These are phyloP conservation scores for Cyclotella sp. DNA, from an alignment of 108 stramenopile species.

Conservation along the genomic window DNA sequence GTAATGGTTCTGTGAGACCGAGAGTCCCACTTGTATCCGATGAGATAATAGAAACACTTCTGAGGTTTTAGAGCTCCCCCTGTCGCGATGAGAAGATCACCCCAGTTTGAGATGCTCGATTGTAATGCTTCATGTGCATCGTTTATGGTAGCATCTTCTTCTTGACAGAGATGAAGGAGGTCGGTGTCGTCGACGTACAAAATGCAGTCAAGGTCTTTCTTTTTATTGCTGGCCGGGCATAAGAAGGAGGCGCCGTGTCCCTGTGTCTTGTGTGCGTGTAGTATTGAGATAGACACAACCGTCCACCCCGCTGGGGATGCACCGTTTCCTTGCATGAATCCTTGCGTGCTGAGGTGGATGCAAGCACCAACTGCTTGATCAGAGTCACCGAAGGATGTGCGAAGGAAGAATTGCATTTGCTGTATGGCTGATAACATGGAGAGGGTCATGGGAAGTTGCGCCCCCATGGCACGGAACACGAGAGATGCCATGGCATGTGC, in stretches of 20 bases:
- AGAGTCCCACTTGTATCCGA: background rate
- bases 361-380: background rate
- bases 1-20: background rate
- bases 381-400: conserved; percentile 18
- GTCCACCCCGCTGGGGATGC: background rate
- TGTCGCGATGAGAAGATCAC: background rate
- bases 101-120: conserved; percentile 10
- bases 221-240: background rate
- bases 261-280: conserved; percentile 9
- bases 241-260: conserved; percentile 17
- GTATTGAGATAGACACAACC: conserved; percentile 16
- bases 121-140: background rate
- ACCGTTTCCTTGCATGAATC: conserved; percentile 16
- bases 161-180: conserved; percentile 6
- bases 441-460: background rate
- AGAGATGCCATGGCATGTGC: conserved; percentile 13
- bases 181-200: conserved; percentile 16
- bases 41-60: conserved; percentile 8
- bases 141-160: background rate
- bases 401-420: conserved; percentile 21
- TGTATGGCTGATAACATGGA: conserved; percentile 19
- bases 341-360: conserved; percentile 16
- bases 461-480: conserved; percentile 17
- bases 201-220: background rate
- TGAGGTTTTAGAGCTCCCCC: too few relatives aligned